Evolutionary conservation across 2,329 filamentous ascomycete species (phyloP), one percentile per base, ranked within the genome.

Genomic region (Penicillium sp.): DNA sequence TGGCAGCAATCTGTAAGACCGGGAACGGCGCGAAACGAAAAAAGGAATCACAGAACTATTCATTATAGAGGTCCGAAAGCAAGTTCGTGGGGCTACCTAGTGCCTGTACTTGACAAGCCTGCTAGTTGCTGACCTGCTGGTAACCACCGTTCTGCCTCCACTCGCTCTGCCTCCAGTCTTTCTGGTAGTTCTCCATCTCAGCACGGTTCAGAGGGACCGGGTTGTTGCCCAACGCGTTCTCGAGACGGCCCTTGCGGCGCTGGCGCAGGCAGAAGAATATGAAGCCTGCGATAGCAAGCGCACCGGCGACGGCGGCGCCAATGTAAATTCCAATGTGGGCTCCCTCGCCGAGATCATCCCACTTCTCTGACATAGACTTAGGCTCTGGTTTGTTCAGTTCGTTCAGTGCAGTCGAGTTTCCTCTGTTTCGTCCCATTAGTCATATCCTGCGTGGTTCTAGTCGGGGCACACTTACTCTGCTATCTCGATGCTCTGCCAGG

Each of bases 401-500:
- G 1, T 67, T 54, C 13, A 60, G 59, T 50, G 89, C 80, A 5
- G 82, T 79, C 8, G 77, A 76, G 62, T 85, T 85, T 64, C 95
- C 89, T 52, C 94, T 85, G 66, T 16, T 81, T 38, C 3, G 4
- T 45, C 22, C 1, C 18, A 47, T 66, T 44, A 64, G 53, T 51
- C 44, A 26, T 20, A 16, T 20, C 32, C 16, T 7, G 4, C 8
- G n/a, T 6, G 6, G 14, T 9, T n/a, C 2, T n/a, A 29, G 9
- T 9, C 2, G 9, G n/a, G 22, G 20, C 14, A 38, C n/a, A 68
- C 74, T 66, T 69, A 76, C 72, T 60, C 32, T 22, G 65, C 66
- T 83, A 83, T 64, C 47, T 87, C 78, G 70, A 89, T 89, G 73
- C 85, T 89, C 66, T 88, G 63, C 79, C 80, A 89, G 42, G 73